phyloP scores from a whole-genome alignment of 495 filamentous ascomycete species.

The Entonaema liquescens region DNA sequence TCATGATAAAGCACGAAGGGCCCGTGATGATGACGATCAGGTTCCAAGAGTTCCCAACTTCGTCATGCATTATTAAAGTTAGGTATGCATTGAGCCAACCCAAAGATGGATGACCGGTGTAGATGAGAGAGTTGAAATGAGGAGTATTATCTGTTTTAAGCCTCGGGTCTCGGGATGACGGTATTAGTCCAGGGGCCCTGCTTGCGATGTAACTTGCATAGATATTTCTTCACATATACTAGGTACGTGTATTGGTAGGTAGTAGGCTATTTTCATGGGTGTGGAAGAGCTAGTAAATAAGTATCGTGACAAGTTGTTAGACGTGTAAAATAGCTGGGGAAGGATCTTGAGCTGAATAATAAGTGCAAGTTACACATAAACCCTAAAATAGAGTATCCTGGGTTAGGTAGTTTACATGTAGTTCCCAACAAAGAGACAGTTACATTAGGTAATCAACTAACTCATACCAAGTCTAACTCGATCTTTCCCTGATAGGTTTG shows the following conservation, averaged over 20 bases:
- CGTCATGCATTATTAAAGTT: slow-evolving; percentile 11
- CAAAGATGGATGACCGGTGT: slow-evolving; percentile 10
- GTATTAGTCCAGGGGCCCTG: neutral
- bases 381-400: neutral
- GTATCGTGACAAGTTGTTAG: neutral
- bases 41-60: slow-evolving; percentile 19
- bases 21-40: slow-evolving; percentile 13
- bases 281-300: neutral
- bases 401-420: neutral
- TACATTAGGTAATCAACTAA: neutral
- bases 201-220: neutral
- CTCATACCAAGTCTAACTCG: neutral
- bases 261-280: neutral
- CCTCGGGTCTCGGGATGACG: neutral
- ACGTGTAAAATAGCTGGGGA: neutral
- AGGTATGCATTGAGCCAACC: slow-evolving; percentile 23
- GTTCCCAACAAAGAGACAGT: neutral
- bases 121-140: neutral
- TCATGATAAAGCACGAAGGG: slow-evolving; percentile 19
- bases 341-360: neutral
- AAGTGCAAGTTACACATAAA: neutral
- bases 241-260: neutral
- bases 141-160: neutral
- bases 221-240: neutral
- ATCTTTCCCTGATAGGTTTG: neutral